phyloP scores from a whole-genome alignment of 768 basidiomycete genomes.

The Kwoniella europaea region DNA sequence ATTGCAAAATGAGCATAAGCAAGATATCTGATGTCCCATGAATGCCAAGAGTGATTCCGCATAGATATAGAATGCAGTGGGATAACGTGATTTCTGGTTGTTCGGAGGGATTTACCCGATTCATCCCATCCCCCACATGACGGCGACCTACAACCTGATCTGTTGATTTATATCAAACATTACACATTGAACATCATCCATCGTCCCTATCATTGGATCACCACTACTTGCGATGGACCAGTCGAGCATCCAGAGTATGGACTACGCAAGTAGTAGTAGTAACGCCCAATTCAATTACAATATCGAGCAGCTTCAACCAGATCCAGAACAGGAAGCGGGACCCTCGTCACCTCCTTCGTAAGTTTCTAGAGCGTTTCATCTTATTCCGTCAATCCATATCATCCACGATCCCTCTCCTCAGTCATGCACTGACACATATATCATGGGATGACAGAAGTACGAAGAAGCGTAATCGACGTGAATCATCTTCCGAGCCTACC shows the following conservation, averaged over 20 bases:
- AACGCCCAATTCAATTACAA: not conserved
- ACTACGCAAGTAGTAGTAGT: not conserved
- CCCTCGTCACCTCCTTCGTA: slow-evolving; percentile 11
- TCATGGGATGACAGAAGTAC: slow-evolving; percentile 1
- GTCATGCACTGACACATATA: not conserved
- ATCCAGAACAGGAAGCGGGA: not conserved
- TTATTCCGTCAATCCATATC: not conserved
- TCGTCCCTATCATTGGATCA: not conserved
- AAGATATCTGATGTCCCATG: not conserved
- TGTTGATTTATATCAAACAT: not conserved
- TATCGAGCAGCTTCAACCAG: not conserved
- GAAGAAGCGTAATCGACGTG: slow-evolving; percentile 1
- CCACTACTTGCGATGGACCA: not conserved
- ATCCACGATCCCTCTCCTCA: not conserved
- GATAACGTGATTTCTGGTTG: too few relatives aligned
- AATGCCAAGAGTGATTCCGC: too few relatives aligned
- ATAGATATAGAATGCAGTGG: too few relatives aligned
- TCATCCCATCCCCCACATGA: not conserved
- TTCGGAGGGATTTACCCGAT: not conserved
- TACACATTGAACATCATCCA: not conserved
- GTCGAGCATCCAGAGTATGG: not conserved
- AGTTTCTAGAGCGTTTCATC: not conserved
- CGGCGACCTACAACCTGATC: too few relatives aligned
- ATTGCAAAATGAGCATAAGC: not conserved
- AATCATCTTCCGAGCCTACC: slow-evolving; percentile 21